phyloP scores from a whole-genome alignment of 495 filamentous ascomycete genomes.

The Aspergillus heteromorphus region DNA sequence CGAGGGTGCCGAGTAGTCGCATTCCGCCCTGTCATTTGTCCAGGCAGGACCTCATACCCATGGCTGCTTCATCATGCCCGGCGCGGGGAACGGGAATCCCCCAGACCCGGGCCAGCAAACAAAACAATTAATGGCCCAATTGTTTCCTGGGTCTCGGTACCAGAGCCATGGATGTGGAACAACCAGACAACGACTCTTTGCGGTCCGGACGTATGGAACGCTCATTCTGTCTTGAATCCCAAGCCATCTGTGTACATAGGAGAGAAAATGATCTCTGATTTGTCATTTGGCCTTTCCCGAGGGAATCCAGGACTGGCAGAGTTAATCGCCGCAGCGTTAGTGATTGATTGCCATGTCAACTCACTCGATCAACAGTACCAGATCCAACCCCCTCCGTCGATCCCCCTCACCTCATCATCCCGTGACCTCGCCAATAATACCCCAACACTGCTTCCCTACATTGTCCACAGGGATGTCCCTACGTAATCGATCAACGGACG shows the following conservation, averaged over 20 bases:
- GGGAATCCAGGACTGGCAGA: background rate
- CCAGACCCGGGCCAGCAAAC: background rate
- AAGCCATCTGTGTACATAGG: background rate
- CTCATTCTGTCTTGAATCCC: background rate
- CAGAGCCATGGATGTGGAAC: background rate
- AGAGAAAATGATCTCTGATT: too few species aligned
- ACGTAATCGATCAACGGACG: background rate
- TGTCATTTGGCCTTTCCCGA: background rate
- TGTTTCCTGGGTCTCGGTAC: background rate
- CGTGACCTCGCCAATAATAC: background rate
- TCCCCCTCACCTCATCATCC: constrained; percentile 8
- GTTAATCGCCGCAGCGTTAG: background rate
- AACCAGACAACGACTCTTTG: background rate
- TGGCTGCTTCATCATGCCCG: background rate
- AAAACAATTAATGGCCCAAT: background rate
- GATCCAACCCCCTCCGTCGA: background rate
- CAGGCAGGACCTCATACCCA: background rate
- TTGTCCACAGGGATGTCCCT: background rate
- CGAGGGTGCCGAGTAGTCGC: background rate
- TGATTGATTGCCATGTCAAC: background rate
- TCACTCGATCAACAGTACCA: background rate
- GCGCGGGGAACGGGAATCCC: background rate
- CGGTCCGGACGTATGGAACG: background rate
- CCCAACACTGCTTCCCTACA: background rate
- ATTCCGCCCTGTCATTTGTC: background rate